Evolutionary conservation across 2,329 filamentous ascomycete species (phyloP).

Genomic region (Rasamsonia emersonii): DNA sequence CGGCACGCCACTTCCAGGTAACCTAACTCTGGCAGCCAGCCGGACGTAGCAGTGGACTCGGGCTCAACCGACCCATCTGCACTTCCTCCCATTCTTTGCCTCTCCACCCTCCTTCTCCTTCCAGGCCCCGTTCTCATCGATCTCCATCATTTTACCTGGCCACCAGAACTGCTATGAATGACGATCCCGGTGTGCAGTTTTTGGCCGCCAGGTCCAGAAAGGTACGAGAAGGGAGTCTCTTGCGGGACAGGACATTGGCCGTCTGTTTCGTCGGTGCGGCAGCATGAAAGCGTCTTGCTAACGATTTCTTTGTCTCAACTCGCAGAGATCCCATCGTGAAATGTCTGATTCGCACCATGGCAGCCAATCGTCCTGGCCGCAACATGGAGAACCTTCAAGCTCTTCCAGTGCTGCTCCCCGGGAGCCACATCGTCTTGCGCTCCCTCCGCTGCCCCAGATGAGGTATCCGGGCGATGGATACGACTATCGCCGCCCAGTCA

Average conservation of each 20-base stretch:
- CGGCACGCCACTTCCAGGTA: too few relatives aligned
- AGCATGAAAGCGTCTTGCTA: slow-evolving; percentile 13
- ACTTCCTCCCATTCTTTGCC: background rate
- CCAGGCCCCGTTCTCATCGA: slow-evolving; percentile 4
- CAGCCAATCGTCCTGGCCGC: slow-evolving; percentile 18
- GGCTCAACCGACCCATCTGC: too few relatives aligned
- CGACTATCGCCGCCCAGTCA: slow-evolving; percentile 46
- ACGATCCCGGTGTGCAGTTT: slow-evolving; percentile 27
- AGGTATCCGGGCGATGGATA: slow-evolving; percentile 45
- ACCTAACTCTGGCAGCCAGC: too few relatives aligned
- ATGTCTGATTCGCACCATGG: slow-evolving; percentile 25
- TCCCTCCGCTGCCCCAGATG: slow-evolving; percentile 22
- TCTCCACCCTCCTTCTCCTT: slow-evolving; percentile 5
- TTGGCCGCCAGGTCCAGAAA: slow-evolving; percentile 30
- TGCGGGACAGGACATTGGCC: slow-evolving; percentile 16
- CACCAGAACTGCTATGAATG: slow-evolving; percentile 26
- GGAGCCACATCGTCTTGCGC: slow-evolving; percentile 14
- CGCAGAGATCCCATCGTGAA: slow-evolving; percentile 25
- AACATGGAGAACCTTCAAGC: slow-evolving; percentile 15
- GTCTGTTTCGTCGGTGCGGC: too few relatives aligned
- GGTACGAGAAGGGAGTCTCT: slow-evolving; percentile 19
- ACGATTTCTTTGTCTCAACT: slow-evolving; percentile 10
- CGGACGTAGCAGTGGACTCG: too few relatives aligned
- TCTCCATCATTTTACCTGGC: slow-evolving; percentile 9
- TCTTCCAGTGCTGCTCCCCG: slow-evolving; percentile 12